A percentile compares a stretch with the other conserved stretches of the same genome.
Evolutionary conservation across 306 rosid genomes (phyloP).

Genomic region (Carpinus fangiana): DNA sequence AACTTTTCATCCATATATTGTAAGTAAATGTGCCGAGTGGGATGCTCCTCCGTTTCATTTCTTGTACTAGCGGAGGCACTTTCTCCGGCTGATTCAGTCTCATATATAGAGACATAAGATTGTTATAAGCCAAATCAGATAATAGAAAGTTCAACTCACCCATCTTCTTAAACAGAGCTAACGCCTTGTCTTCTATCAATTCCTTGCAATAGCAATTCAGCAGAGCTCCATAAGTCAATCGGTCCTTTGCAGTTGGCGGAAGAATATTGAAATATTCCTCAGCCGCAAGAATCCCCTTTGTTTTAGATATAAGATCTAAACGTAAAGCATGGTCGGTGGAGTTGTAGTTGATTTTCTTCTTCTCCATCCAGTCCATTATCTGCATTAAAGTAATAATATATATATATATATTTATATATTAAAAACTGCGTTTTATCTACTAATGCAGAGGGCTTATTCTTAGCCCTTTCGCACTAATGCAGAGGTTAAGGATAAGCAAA

Average conservation of each 20-base stretch:
- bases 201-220: slow-evolving; percentile 71
- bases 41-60: slow-evolving; percentile 65
- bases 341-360: slow-evolving; percentile 53
- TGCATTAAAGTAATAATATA: slow-evolving; percentile 27
- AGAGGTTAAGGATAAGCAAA: too few relatives aligned
- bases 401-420: too few relatives aligned
- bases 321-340: slow-evolving; percentile 51
- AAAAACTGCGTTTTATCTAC: not conserved
- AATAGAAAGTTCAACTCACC: slow-evolving; percentile 43
- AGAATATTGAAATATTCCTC: slow-evolving; percentile 58
- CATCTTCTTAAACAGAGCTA: slow-evolving; percentile 54
- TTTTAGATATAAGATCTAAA: slow-evolving; percentile 65
- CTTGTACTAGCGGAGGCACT: slow-evolving; percentile 46
- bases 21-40: slow-evolving; percentile 36
- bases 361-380: slow-evolving; percentile 90
- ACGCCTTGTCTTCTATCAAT: slow-evolving; percentile 57
- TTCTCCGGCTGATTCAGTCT: slow-evolving; percentile 57
- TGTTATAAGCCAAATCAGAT: slow-evolving; percentile 45
- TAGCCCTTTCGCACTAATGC: too few relatives aligned
- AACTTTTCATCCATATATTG: slow-evolving; percentile 77
- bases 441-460: not conserved
- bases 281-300: slow-evolving; percentile 64
- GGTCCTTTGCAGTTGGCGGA: slow-evolving; percentile 49
- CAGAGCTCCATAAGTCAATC: slow-evolving; percentile 64
- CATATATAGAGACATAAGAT: slow-evolving; percentile 68